These are phyloP conservation scores for Firmiana major DNA, from an alignment of 345 rosid genomes.

Conservation along the genomic window DNA sequence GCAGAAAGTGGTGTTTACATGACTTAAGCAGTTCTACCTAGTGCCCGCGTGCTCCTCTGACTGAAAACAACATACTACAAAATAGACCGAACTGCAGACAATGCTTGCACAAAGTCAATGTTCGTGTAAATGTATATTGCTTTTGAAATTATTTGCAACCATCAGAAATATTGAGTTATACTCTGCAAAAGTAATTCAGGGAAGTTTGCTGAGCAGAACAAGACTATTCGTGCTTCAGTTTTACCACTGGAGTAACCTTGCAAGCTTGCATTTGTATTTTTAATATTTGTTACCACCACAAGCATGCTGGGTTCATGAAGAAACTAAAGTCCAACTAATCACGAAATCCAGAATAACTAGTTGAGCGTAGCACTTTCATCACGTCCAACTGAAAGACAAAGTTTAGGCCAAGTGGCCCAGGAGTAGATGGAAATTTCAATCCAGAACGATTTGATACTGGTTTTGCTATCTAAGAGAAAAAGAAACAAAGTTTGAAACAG, in stretches of 20 bases:
- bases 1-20: too few species aligned
- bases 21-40: too few species aligned
- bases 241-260: too few species aligned
- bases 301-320: not conserved
- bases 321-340: not conserved
- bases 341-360: not conserved
- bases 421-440: not conserved
- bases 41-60: too few species aligned
- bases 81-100: not conserved
- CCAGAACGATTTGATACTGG: too few species aligned
- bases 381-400: not conserved
- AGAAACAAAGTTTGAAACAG: not conserved
- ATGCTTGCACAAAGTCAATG: not conserved
- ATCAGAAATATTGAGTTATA: not conserved
- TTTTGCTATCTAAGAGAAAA: not conserved
- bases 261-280: not conserved
- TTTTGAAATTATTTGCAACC: not conserved
- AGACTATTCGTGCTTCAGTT: not conserved
- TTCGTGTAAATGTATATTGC: not conserved
- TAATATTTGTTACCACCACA: not conserved
- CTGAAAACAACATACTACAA: not conserved
- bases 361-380: not conserved
- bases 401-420: not conserved
- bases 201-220: not conserved
- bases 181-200: not conserved